Base-by-base conservation (phyloP, 164 flowering plant genomes). In the Protea cynaroides region DNA sequence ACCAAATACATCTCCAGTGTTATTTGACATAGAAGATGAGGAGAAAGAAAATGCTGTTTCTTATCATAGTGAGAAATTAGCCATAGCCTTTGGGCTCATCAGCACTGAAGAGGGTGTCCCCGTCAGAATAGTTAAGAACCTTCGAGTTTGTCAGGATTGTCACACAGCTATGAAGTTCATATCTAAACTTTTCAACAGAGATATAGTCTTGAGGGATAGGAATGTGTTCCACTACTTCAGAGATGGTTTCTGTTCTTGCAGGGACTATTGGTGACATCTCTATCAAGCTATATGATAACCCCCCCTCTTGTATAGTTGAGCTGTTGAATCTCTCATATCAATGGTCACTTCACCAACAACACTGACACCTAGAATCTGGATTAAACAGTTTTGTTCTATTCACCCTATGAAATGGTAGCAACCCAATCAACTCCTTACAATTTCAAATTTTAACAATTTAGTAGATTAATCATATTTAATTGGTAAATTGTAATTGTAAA, bases 1-100 rank as follows among this genome's bases (percentile, higher is more conserved):
- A 47, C 79, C 78, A 6, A 24, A 51, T 44, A 76, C 71, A 25
- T 61, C 76, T 38, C 69, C 71, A 34, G 78, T 70, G 25, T 52
- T 78, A 43, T 75, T 73, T 60, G 80, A 80, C 40, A 59, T 80
- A 22, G 81, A 78, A 62, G 77, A 75, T 43, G 83, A 80, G 68
- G 81, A 80, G 62, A 78, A 78, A 70, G 80, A 80, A 71, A 66
- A 67, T 53, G 70, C 34, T 53, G 63, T 80, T 64, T 59, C 68
- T 22, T 72, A 62, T 54, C 83, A 80, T 58, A 75, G 84, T 63
- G 84, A 78, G 66, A 80, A 78, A 65, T 46, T 78, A 63, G 83
- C 83, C 14, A 74, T 73, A 23, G 83, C 80, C 34, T 78, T 75
- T 64, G 76, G 65, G 19, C 47, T 63, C 25, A 63, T 63, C 25